phyloP scores from a whole-genome alignment of 2,329 filamentous ascomycete species.

The Dactylellina leptospora region DNA sequence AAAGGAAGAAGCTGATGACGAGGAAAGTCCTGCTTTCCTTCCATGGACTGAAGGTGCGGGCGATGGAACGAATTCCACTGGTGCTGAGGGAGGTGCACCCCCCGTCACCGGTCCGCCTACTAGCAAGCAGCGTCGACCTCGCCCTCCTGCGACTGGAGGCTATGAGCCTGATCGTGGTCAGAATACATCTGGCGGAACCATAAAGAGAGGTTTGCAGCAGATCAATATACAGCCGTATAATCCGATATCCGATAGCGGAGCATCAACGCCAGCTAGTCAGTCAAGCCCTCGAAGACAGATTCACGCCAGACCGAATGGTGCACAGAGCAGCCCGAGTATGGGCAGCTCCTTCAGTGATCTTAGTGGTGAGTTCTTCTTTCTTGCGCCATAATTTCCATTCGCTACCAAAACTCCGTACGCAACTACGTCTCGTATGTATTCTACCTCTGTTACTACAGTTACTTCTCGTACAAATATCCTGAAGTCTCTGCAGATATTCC shows the following conservation, averaged over 20 bases:
- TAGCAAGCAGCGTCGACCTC: constrained; percentile 37
- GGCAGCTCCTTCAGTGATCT: constrained; percentile 87
- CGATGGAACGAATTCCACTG: constrained; percentile 32
- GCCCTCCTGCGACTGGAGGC: constrained; percentile 24
- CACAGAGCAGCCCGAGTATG: constrained; percentile 80
- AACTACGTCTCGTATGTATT: not conserved
- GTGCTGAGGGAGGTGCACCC: constrained; percentile 10
- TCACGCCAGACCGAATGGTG: constrained; percentile 69
- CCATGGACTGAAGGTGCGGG: constrained; percentile 45
- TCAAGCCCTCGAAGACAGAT: constrained; percentile 66
- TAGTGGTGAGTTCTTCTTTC: constrained; percentile 67
- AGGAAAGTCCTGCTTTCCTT: constrained; percentile 55
- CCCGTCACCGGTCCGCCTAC: constrained; percentile 24
- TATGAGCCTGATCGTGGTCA: constrained; percentile 42
- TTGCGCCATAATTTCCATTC: not conserved
- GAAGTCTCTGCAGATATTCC: not conserved
- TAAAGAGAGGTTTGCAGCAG: constrained; percentile 37
- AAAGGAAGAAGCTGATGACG: constrained; percentile 40
- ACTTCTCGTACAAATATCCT: not conserved
- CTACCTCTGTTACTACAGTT: too few relatives aligned
- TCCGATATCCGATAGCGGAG: constrained; percentile 62
- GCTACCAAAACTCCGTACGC: not conserved
- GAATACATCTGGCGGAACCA: constrained; percentile 47
- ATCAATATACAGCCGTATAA: constrained; percentile 55
- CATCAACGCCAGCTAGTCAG: constrained; percentile 70